A percentile compares a stretch with the other conserved stretches of the same genome.
These are phyloP conservation scores for Phaeotremella fagi DNA, from an alignment of 768 basidiomycete genomes.

Conservation along the genomic window DNA sequence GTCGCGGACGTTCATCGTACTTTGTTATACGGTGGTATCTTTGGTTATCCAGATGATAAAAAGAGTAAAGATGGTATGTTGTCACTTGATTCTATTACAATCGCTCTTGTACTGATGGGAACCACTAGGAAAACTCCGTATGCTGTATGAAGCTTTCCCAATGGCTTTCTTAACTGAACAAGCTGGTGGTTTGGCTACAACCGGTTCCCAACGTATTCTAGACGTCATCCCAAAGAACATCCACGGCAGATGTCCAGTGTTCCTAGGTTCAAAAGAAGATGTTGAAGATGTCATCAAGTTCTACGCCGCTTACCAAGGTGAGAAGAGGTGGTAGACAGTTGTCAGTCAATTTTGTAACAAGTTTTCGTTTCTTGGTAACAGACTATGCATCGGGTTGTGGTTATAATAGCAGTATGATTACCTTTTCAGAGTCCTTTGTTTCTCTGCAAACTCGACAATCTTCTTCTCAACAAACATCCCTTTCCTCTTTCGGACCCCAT, in stretches of 20 bases:
- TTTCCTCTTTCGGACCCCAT: slow-evolving; percentile 81
- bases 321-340: slow-evolving; percentile 38
- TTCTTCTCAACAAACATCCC: slow-evolving; percentile 94
- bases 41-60: slow-evolving; percentile 96
- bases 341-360: too few species aligned
- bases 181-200: slow-evolving; percentile 96
- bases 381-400: too few species aligned
- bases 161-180: slow-evolving; percentile 95
- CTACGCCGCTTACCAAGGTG: slow-evolving; percentile 54
- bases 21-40: slow-evolving; percentile 94
- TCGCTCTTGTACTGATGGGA: neutral
- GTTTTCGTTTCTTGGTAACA: too few species aligned
- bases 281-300: slow-evolving; percentile 84
- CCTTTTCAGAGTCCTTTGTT: slow-evolving; percentile 76
- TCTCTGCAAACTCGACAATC: slow-evolving; percentile 92
- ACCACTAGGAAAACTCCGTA: slow-evolving; percentile 70
- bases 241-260: slow-evolving; percentile 88
- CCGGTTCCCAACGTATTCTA: slow-evolving; percentile 85
- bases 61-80: slow-evolving; percentile 69
- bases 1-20: slow-evolving; percentile 92
- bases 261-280: slow-evolving; percentile 89
- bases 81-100: neutral
- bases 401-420: slow-evolving; percentile 5
- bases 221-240: slow-evolving; percentile 82
- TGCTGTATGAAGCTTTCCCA: slow-evolving; percentile 96